Conservation (phyloP, 176 grass and related monocot genomes). For the Tillandsia leiboldiana region DNA sequence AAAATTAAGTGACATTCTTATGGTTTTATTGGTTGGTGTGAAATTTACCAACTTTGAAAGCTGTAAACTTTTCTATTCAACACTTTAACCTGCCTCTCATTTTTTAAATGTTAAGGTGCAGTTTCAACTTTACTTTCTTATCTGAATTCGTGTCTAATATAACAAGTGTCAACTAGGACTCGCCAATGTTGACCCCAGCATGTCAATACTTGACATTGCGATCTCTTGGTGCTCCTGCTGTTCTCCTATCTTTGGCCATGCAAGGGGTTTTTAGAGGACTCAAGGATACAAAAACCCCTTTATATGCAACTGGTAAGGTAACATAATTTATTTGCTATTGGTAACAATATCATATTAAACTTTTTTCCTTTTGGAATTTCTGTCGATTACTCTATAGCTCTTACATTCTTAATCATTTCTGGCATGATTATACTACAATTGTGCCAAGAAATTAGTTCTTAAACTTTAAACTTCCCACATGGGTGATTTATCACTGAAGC, state of each 20-base stretch:
- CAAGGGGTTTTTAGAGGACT: conserved; percentile 89
- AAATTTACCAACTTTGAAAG: neutral
- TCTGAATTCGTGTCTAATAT: neutral
- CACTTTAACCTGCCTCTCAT: neutral
- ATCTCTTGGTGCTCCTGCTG: conserved; percentile 87
- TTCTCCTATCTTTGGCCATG: conserved; percentile 73
- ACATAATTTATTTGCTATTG: conserved; percentile 60
- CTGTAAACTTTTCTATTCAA: neutral
- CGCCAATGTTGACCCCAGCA: conserved; percentile 63
- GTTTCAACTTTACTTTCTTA: neutral
- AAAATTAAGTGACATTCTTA: too few species aligned
- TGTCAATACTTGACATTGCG: conserved; percentile 65
- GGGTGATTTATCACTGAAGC: too few species aligned
- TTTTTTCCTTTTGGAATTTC: neutral
- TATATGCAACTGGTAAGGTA: conserved; percentile 79
- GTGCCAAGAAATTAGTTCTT: neutral
- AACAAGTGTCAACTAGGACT: conserved; percentile 37
- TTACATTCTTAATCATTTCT: too few species aligned
- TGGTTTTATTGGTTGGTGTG: neutral
- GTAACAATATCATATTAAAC: conserved; percentile 21
- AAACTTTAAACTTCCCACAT: too few species aligned
- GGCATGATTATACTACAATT: too few species aligned
- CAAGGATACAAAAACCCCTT: conserved; percentile 87
- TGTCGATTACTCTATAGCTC: neutral
- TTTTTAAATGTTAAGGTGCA: neutral